Base-by-base conservation (phyloP, 805 yeast genomes). In the Alloascoidea hylecoeti region DNA sequence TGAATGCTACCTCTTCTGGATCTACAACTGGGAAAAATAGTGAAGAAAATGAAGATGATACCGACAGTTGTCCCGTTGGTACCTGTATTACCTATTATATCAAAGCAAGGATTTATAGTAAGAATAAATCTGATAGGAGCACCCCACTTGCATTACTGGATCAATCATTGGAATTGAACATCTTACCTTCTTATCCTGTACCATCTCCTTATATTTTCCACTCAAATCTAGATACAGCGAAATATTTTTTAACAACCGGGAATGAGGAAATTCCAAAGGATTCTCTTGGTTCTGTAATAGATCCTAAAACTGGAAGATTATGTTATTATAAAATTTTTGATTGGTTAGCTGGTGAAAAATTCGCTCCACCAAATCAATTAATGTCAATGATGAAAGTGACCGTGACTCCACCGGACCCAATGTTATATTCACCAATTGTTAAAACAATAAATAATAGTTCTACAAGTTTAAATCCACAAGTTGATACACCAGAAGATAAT, bases 121-220 rank as follows among this genome's bases (percentile, higher is more conserved):
- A n/a, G 30, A 23, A 9, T 9, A 9, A 9, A 9, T 9, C 30
- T 9, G 30, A 23, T n/a, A 23, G 30, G n/a, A n/a, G n/a, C n/a
- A 23, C 30, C n/a, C 30, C 30, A 9, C 30, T n/a, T 23, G 30
- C 30, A n/a, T 9, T 23, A 23, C 30, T 23, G 30, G 30, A n/a
- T 9, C 30, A 23, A 23, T 9, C 13, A 9, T 23, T 23, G 30
- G 30, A 23, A 23, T 9, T 23, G n/a, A 23, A 23, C n/a, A 23
- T 23, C n/a, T n/a, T 23, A n/a, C 30, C 30, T 23, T 9, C 30
- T 23, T 23, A 23, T n/a, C 30, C 30, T 23, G 30, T 23, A 9
- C 30, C 30, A 23, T 23, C 30, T 23, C 30, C 30, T 9, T 23
- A 23, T n/a, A 9, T n/a, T 23, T 23, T 23, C 9, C 30, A n/a